Evolutionary conservation across 2,329 filamentous ascomycete genomes (phyloP), one percentile per base, ranked within the genome.

Genomic region (Epichloe uncinata): DNA sequence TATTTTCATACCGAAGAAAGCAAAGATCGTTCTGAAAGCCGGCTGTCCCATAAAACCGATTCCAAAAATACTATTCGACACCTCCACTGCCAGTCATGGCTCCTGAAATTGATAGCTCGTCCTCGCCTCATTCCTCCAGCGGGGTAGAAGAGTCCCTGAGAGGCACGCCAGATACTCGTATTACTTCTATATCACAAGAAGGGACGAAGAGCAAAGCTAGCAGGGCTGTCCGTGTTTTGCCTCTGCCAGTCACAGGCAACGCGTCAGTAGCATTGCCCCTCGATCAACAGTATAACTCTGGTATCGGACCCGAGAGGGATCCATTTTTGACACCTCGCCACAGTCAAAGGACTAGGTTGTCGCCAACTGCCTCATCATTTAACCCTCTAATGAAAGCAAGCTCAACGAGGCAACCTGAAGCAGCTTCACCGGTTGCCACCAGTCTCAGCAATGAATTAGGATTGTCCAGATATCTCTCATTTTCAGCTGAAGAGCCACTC

Each of bases 161-260:
- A 56, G 76, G 74, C 15, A 85, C 83, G 5, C 82, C 82, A 0
- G 79, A 83, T 52, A 84, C 81, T 7, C 76, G 74, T 46, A 56
- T 82, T 41, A 82, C 81, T 5, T 67, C 75, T 5, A 84, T 84
- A 60, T 85, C 81, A 4, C 80, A 81, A 0, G 75, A 79, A 15
- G 77, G 79, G 40, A 50, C 64, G 73, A 72, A 18, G 63, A 64
- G 15, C 68, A 66, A 52, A 56, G 63, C 16, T 54, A 66, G 15
- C 65, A 67, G 30, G 57, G 61, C 8, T 56, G 69, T 38, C 60
- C 56, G 40, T 52, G 61, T 12, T 58, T 57, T 34, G 51, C 61
- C 18, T 58, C 63, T n/a, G 64, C 67, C 11, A 56, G 34, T 34
- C 33, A 12, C 45, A 37, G 37, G 13, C 22, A 36, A 45, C 8